A percentile compares a stretch with the other conserved stretches of the same genome.
These are phyloP conservation scores for Tricholoma hemisulphureum DNA, from an alignment of 768 basidiomycete species.

Conservation along the genomic window DNA sequence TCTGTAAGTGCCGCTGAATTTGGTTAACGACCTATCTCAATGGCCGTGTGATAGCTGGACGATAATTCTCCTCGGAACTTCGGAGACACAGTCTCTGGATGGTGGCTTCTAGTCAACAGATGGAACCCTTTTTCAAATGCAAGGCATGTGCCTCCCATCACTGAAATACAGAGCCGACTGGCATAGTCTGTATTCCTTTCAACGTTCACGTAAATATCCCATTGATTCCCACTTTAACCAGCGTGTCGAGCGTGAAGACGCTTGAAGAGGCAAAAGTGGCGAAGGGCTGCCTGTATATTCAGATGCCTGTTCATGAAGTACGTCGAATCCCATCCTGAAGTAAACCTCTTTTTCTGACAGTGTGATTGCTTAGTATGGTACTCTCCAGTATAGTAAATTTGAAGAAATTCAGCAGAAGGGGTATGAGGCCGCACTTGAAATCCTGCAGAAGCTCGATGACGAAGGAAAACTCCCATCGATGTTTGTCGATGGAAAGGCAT, in stretches of 20 bases:
- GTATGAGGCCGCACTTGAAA: constrained; percentile 66
- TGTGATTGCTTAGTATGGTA: constrained; percentile 68
- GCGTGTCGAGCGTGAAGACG: constrained; percentile 93
- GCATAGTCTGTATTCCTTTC: constrained; percentile 74
- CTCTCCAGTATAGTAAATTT: constrained; percentile 85
- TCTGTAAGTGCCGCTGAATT: constrained; percentile 51
- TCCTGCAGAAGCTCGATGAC: constrained; percentile 75
- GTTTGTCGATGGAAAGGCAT: constrained; percentile 56
- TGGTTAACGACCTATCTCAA: not conserved
- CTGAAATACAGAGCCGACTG: constrained; percentile 90
- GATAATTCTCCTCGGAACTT: constrained; percentile 95
- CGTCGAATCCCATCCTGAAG: constrained; percentile 11
- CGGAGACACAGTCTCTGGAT: constrained; percentile 93
- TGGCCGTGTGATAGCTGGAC: constrained; percentile 56
- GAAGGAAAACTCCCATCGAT: constrained; percentile 83
- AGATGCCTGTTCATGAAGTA: constrained; percentile 93
- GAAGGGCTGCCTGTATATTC: constrained; percentile 86
- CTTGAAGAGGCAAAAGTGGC: constrained; percentile 93
- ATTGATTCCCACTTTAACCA: constrained; percentile 32
- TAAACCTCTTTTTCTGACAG: not conserved
- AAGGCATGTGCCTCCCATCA: constrained; percentile 78
- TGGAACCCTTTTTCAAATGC: constrained; percentile 89
- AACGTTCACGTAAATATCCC: not conserved
- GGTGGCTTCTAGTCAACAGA: constrained; percentile 91
- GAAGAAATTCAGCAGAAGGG: constrained; percentile 87